Base-by-base conservation (phyloP, 768 basidiomycete species). In the Collybia sordida region DNA sequence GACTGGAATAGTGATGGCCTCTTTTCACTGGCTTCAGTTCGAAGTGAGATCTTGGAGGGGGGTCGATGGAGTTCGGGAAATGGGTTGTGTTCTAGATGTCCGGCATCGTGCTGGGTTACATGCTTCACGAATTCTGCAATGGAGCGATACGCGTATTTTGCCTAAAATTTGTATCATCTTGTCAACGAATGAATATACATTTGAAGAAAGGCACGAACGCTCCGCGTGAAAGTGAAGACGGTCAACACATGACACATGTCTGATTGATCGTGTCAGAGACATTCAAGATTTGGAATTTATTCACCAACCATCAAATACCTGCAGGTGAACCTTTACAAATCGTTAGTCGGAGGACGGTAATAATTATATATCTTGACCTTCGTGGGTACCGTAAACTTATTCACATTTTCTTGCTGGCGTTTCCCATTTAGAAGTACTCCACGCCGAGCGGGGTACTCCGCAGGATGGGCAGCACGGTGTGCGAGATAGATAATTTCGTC, bases 401-500 rank as follows among this genome's bases (percentile, higher is more conserved):
- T 65, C 0, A 63, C 71, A 50, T 83, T 83, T 47, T 78, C 77
- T 52, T 67, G 66, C 64, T 82, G 82, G n/a, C 82, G 63, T 17
- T 54, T 54, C 4, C 67, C 71, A 11, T 73, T 71, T 15, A 68
- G 62, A 12, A 83, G 66, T 1, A 84, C 70, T 18, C 82, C 81
- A 12, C 75, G 64, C 21, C 85, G 72, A 1, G 81, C 67, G 1
- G 87, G 87, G 59, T 83, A 90, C 24, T 78, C 62, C 0, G 75
- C 69, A 0, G 90, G 91, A 59, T 85, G 70, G 1, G 91, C 88
- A 4, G 90, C 89, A 56, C 87, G 86, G 63, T 93, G 90, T 0
- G 90, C 89, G 52, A 85, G 56, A 59, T 86, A 89, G 6, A 91
- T 72, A 23, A 88, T 83, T 65, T 92, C 90, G 62, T 93, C 90